Evolutionary conservation across 139 green algal genomes (phyloP).

Genomic region (Spirogloea muscicola): DNA sequence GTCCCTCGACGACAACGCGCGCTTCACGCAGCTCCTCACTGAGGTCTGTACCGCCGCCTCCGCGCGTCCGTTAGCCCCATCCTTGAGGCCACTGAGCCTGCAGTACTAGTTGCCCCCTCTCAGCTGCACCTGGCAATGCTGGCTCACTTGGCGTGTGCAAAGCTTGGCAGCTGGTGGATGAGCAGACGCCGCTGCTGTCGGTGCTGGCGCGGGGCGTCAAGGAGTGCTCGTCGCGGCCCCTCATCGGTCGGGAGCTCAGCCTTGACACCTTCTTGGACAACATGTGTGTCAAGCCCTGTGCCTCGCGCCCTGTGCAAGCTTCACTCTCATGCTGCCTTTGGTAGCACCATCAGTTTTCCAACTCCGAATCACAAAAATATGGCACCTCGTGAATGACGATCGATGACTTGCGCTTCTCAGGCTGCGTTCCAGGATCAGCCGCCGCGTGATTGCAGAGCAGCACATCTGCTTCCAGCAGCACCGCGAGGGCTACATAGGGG

Average conservation of each 20-base stretch:
- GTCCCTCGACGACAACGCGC: conserved; percentile 64
- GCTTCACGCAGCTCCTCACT: conserved; percentile 67
- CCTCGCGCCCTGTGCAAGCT: too few relatives aligned
- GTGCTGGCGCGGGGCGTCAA: conserved; percentile 70
- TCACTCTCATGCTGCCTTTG: too few relatives aligned
- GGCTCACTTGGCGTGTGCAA: too few relatives aligned
- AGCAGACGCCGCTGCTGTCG: conserved; percentile 77
- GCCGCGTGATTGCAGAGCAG: conserved; percentile 86
- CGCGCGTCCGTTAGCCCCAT: too few relatives aligned
- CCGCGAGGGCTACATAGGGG: conserved; percentile 65
- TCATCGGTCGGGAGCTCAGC: conserved; percentile 71
- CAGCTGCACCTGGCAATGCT: too few relatives aligned
- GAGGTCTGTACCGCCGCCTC: too few relatives aligned
- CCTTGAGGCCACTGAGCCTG: too few relatives aligned
- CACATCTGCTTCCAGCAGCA: conserved; percentile 68
- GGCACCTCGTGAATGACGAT: neutral
- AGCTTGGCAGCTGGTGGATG: conserved; percentile 65
- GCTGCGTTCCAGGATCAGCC: conserved; percentile 35
- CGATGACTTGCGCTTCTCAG: neutral
- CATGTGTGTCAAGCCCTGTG: conserved; percentile 50
- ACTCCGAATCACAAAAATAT: too few relatives aligned
- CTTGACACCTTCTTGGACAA: conserved; percentile 75
- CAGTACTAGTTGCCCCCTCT: too few relatives aligned
- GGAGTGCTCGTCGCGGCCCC: conserved; percentile 65
- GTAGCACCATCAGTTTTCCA: too few relatives aligned